Evolutionary conservation across 2,329 filamentous ascomycete species (phyloP).

Genomic region (Corniculantispora saksenae): DNA sequence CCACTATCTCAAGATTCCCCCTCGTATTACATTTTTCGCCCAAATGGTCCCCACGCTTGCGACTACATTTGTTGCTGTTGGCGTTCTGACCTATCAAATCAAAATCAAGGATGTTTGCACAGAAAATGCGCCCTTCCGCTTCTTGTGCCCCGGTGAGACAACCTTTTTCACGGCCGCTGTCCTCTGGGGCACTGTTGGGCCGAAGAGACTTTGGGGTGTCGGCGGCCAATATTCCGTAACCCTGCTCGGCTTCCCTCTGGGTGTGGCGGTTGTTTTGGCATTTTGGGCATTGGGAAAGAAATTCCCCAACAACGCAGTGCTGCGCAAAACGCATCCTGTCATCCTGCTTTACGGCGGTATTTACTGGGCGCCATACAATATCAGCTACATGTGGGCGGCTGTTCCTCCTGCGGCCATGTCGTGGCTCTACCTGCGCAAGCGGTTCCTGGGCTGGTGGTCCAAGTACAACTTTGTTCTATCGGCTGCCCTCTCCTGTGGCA

Average conservation of each 20-base stretch:
- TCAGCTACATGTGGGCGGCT: slow-evolving; percentile 48
- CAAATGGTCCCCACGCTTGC: slow-evolving; percentile 48
- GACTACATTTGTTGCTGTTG: slow-evolving; percentile 47
- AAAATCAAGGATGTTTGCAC: slow-evolving; percentile 41
- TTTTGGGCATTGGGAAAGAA: slow-evolving; percentile 39
- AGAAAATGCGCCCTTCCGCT: slow-evolving; percentile 34
- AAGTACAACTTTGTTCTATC: slow-evolving; percentile 46
- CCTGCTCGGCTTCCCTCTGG: slow-evolving; percentile 42
- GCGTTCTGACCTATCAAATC: slow-evolving; percentile 43
- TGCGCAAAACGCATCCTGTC: slow-evolving; percentile 45
- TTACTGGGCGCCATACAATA: slow-evolving; percentile 46
- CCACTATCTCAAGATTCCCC: slow-evolving; percentile 53
- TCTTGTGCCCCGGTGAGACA: slow-evolving; percentile 39
- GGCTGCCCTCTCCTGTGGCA: slow-evolving; percentile 42
- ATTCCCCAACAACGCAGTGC: slow-evolving; percentile 32
- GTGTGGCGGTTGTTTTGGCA: slow-evolving; percentile 35
- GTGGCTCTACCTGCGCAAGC: slow-evolving; percentile 48
- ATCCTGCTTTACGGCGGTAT: slow-evolving; percentile 42
- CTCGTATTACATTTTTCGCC: slow-evolving; percentile 47
- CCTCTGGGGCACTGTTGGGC: slow-evolving; percentile 54
- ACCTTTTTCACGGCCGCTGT: slow-evolving; percentile 41
- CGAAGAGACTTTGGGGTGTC: slow-evolving; percentile 43
- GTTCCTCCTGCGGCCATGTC: slow-evolving; percentile 49
- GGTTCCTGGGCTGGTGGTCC: slow-evolving; percentile 50
- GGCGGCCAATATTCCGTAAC: slow-evolving; percentile 36